Conservation (phyloP, 2,329 filamentous ascomycete species). For the Fusarium sp. region DNA sequence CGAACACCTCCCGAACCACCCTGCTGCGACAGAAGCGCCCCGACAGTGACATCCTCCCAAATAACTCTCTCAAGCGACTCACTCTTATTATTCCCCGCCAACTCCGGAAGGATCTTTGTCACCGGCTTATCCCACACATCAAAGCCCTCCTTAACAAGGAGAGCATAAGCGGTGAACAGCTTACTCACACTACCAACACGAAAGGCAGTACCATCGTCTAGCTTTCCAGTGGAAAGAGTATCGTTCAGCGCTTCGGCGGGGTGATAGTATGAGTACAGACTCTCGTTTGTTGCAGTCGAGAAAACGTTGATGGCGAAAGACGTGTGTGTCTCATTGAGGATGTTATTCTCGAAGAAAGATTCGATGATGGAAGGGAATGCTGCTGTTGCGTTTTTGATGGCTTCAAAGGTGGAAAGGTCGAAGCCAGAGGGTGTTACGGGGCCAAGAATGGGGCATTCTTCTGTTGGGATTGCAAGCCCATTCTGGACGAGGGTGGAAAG, state of each 20-base stretch:
- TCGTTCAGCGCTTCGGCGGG: constrained; percentile 25
- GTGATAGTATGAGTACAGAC: constrained; percentile 43
- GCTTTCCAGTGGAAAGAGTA: constrained; percentile 24
- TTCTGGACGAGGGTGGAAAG: neutral
- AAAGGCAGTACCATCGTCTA: constrained; percentile 32
- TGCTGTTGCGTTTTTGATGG: constrained; percentile 7
- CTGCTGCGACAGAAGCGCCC: constrained; percentile 36
- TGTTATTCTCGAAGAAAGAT: neutral
- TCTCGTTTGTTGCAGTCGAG: constrained; percentile 41
- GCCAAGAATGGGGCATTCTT: constrained; percentile 19
- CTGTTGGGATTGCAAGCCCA: neutral
- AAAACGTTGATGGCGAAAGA: constrained; percentile 46
- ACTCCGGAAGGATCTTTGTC: constrained; percentile 33
- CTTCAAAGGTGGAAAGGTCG: constrained; percentile 20
- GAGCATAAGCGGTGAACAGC: constrained; percentile 32
- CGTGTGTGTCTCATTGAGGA: constrained; percentile 31
- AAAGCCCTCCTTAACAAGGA: constrained; percentile 32
- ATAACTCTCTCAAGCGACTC: constrained; percentile 10
- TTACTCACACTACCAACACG: constrained; percentile 36
- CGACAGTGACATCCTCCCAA: constrained; percentile 40
- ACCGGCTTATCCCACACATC: constrained; percentile 35
- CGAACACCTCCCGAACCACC: constrained; percentile 33
- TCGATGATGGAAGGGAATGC: constrained; percentile 26
- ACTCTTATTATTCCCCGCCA: constrained; percentile 15
- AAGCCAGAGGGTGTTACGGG: constrained; percentile 41